Evolutionary conservation across 2,329 filamentous ascomycete genomes (phyloP).

Genomic region (Cladosporium halotolerans): DNA sequence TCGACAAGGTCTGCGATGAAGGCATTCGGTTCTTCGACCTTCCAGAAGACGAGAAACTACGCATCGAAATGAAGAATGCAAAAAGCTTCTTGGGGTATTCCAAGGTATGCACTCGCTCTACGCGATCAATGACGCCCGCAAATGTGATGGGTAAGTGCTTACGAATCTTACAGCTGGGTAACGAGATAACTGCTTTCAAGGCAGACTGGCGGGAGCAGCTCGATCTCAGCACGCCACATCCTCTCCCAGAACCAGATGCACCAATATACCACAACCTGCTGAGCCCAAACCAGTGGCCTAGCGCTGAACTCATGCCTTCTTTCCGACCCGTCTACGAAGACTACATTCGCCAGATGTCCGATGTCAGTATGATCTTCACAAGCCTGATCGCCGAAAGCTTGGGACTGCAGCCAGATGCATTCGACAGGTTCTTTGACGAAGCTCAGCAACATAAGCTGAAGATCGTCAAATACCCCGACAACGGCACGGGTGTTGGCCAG

Average conservation of each 20-base stretch:
- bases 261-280: slow-evolving; percentile 70
- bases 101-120: slow-evolving; percentile 27
- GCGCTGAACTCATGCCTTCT: slow-evolving; percentile 52
- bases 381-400: slow-evolving; percentile 80
- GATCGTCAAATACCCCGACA: slow-evolving; percentile 78
- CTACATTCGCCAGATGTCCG: slow-evolving; percentile 71
- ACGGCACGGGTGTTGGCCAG: slow-evolving; percentile 50
- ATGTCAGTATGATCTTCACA: slow-evolving; percentile 67
- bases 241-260: slow-evolving; percentile 53
- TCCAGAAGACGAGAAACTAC: slow-evolving; percentile 66
- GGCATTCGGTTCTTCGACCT: slow-evolving; percentile 72
- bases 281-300: slow-evolving; percentile 75
- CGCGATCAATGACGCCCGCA: background rate
- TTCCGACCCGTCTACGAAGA: slow-evolving; percentile 66
- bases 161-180: slow-evolving; percentile 38
- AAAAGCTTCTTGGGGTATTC: slow-evolving; percentile 41
- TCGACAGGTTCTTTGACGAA: slow-evolving; percentile 69
- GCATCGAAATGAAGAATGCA: slow-evolving; percentile 46
- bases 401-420: slow-evolving; percentile 60
- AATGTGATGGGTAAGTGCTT: background rate
- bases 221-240: slow-evolving; percentile 75
- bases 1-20: slow-evolving; percentile 58
- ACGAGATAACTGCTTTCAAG: slow-evolving; percentile 63
- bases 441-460: slow-evolving; percentile 79
- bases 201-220: slow-evolving; percentile 81